Evolutionary conservation across 257 asterid genomes (phyloP), one percentile per base, ranked within the genome.

Genomic region (Solanum sejunctum): DNA sequence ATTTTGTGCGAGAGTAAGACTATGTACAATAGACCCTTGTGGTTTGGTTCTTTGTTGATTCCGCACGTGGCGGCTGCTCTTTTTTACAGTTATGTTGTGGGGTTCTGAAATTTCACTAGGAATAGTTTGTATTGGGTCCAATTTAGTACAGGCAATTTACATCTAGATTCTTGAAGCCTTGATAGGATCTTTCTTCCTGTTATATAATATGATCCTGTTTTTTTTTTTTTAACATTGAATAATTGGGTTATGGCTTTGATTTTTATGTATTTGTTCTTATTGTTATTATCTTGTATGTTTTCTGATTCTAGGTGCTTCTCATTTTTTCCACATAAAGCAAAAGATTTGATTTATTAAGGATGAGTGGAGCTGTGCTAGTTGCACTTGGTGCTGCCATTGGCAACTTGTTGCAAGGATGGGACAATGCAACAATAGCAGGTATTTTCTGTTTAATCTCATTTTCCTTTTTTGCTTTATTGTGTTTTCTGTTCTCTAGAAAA

Each of bases 401-500:
- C 23, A 96, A 96, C 85, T 13, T 96, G 84, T 86, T 95, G 91
- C 99, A 96, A 89, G 99, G 99, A 90, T 96, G 99, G 98, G 99
- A 96, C 60, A 96, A 96, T 88, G 99, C 99, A n/a, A 93, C 97
- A 36, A 97, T 97, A 63, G 99, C 99, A 89, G 99, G 99, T 96
- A 61, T 32, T 16, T 32, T 32, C 77, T 72, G 41, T 8, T 32
- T 82, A 52, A 52, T 52, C 64, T 52, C 49, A 28, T 52, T 26
- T 51, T 77, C 47, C 8, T 15, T 51, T 26, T 8, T 17, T 49
- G 47, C 9, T 2, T 17, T 69, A 8, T 36, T 21, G 41, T 23
- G 45, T 77, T 77, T 36, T 13, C 17, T 41, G 28, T 43, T 71
- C 54, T 43, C 28, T 41, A 69, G 8, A 10, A 20, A 20, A 18